phyloP scores from a whole-genome alignment of 352 stramenopile species.

The Phytophthora fragariae region DNA sequence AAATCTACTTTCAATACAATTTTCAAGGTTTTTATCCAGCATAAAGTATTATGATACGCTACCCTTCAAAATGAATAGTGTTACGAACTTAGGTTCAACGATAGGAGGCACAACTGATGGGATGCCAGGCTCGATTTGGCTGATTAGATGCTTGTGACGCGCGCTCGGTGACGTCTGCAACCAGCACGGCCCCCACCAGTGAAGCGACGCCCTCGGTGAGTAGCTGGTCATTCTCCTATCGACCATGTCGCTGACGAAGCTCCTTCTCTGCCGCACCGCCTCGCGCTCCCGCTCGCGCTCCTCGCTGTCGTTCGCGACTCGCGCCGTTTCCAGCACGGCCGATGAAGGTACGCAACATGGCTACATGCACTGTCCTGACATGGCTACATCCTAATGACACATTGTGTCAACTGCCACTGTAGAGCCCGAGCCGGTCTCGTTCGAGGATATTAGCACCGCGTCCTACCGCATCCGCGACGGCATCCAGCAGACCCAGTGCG shows the following conservation, averaged over 20 bases:
- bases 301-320: conserved; percentile 17
- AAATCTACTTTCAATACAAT: too few species aligned
- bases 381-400: too few species aligned
- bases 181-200: not conserved
- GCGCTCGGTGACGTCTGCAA: not conserved
- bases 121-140: not conserved
- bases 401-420: conserved; percentile 13
- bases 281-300: conserved; percentile 18
- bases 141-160: conserved; percentile 2
- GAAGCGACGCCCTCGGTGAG: not conserved
- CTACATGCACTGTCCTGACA: conserved; percentile 22
- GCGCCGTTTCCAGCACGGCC: conserved; percentile 28
- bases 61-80: not conserved
- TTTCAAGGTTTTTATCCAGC: too few species aligned
- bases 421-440: conserved; percentile 76
- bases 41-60: too few species aligned
- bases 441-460: conserved; percentile 95
- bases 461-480: conserved; percentile 93
- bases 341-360: conserved; percentile 23
- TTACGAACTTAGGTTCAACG: conserved; percentile 19
- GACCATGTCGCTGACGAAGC: conserved; percentile 36
- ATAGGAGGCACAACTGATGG: conserved; percentile 23
- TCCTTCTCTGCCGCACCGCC: conserved; percentile 26
- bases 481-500: conserved; percentile 92
- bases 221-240: conserved; percentile 30